Percentiles rank a stretch among this genome's conserved stretches.
phyloP scores from a whole-genome alignment of 768 basidiomycete genomes.

The Pleurotus salmoneostramineus region DNA sequence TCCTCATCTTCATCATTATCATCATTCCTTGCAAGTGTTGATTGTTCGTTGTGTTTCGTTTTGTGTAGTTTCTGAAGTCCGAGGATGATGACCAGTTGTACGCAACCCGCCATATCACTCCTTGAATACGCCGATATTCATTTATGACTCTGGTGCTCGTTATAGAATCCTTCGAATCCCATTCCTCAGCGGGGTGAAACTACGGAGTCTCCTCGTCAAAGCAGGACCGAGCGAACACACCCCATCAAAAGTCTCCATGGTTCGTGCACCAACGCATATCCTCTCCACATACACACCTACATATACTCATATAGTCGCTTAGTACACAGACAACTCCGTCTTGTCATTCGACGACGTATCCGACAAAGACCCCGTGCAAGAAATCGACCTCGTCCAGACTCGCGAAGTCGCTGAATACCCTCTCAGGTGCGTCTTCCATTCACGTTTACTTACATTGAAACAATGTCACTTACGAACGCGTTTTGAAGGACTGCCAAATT shows the following conservation, averaged over 20 bases:
- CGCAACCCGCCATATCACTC: conserved; percentile 11
- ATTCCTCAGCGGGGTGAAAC: conserved; percentile 83
- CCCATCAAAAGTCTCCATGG: conserved; percentile 67
- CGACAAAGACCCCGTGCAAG: conserved; percentile 63
- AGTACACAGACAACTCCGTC: conserved; percentile 78
- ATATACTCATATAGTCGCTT: too few species aligned
- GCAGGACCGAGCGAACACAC: conserved; percentile 79
- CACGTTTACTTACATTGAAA: conserved; percentile 15
- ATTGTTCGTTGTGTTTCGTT: neutral
- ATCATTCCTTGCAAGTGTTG: conserved; percentile 4
- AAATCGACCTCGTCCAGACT: conserved; percentile 64
- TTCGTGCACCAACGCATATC: conserved; percentile 27
- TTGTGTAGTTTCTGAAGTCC: conserved; percentile 70
- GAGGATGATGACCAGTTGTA: conserved; percentile 92
- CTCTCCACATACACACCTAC: neutral
- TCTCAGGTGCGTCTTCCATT: conserved; percentile 57
- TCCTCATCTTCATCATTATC: too few species aligned
- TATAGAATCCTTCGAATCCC: conserved; percentile 78
- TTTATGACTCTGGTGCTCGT: neutral
- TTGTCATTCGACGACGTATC: conserved; percentile 78
- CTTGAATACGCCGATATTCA: neutral
- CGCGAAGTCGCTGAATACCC: conserved; percentile 83
- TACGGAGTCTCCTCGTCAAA: conserved; percentile 80
- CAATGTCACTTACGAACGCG: neutral
- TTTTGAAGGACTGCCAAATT: conserved; percentile 76